These are phyloP conservation scores for Coemansia nantahalensis DNA, from an alignment of 192 early-diverging fungal genomes.

Conservation along the genomic window DNA sequence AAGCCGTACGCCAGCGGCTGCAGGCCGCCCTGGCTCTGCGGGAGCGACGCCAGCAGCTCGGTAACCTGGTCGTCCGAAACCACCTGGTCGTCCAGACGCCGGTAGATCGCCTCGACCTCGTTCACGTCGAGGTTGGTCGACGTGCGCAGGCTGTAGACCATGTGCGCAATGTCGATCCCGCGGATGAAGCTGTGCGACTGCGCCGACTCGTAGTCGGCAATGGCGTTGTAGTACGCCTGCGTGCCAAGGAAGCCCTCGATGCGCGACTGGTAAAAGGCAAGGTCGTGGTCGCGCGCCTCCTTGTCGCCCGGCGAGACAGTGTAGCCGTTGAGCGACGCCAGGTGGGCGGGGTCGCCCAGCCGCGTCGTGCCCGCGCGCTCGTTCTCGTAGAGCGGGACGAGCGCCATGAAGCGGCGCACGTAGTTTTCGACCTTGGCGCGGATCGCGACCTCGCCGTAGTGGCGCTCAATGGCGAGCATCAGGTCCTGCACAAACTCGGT, in stretches of 20 bases:
- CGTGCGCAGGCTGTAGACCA: slow-evolving; percentile 60
- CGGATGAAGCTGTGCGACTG: slow-evolving; percentile 58
- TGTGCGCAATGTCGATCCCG: slow-evolving; percentile 69
- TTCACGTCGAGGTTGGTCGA: slow-evolving; percentile 56
- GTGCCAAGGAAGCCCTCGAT: slow-evolving; percentile 88
- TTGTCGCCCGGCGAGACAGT: slow-evolving; percentile 74
- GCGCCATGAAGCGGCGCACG: slow-evolving; percentile 77
- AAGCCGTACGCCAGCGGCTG: slow-evolving; percentile 78
- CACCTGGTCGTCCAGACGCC: slow-evolving; percentile 64
- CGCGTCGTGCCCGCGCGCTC: slow-evolving; percentile 61
- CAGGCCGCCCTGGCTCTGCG: slow-evolving; percentile 77
- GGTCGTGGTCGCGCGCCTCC: slow-evolving; percentile 60
- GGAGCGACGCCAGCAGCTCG: slow-evolving; percentile 69
- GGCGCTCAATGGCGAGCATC: slow-evolving; percentile 75
- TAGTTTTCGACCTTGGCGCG: slow-evolving; percentile 87
- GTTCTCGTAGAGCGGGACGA: slow-evolving; percentile 75
- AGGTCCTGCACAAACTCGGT: slow-evolving; percentile 57
- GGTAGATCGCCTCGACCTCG: slow-evolving; percentile 67
- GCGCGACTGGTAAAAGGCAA: slow-evolving; percentile 68
- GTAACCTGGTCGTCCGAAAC: slow-evolving; percentile 74
- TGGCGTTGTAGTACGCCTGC: slow-evolving; percentile 66
- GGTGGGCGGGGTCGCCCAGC: slow-evolving; percentile 52
- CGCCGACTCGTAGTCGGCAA: slow-evolving; percentile 62
- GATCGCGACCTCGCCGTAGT: slow-evolving; percentile 83
- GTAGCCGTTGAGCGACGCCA: slow-evolving; percentile 31